Evolutionary conservation across 2,329 filamentous ascomycete species (phyloP), one percentile per base, ranked within the genome.

Genomic region (Fusarium sarcochroum): DNA sequence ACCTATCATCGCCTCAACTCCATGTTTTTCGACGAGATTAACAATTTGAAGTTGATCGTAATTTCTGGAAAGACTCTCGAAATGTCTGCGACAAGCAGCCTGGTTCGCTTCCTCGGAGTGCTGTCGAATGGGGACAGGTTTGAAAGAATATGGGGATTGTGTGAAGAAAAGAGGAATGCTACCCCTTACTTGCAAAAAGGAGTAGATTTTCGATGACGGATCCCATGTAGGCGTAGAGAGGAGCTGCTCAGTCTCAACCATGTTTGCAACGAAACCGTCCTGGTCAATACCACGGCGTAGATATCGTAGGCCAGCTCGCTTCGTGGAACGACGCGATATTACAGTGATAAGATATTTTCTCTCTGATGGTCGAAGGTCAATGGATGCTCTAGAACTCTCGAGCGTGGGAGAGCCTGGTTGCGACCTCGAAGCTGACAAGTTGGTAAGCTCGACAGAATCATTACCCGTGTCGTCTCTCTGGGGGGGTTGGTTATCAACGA

Each of bases 131-230:
- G 95, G 94, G 13, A 92, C 86, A 0, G 96, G 96, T 76, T 97
- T 98, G 70, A 98, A 88, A 11, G 93, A 94, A 78, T 97, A 98
- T 0, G 95, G 94, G 0, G 92, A 93, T 75, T 99, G 96, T 0
- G 94, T 97, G 76, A 98, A 99, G 82, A 96, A 98, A 0, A 98
- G 80, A 0, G 96, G 96, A 67, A 98, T 97, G 21, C 94, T 98
- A 8, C 94, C 95, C 68, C 96, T 88, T 23, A 94, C 84, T 76
- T 99, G 96, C 5, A 97, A 82, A 72, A 97, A 97, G 0, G 94
- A 97, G 77, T 93, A 92, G 3, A 91, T 84, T 69, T 89, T 93
- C 3, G 79, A 82, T 1, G 84, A 80, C 0, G 85, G 76, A 18
- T 89, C 85, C 89, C 92, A 94, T 1, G 85, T 84, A 3, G 89